Conservation (phyloP, 768 basidiomycete species). For the Hydnomerulius pinastri region DNA sequence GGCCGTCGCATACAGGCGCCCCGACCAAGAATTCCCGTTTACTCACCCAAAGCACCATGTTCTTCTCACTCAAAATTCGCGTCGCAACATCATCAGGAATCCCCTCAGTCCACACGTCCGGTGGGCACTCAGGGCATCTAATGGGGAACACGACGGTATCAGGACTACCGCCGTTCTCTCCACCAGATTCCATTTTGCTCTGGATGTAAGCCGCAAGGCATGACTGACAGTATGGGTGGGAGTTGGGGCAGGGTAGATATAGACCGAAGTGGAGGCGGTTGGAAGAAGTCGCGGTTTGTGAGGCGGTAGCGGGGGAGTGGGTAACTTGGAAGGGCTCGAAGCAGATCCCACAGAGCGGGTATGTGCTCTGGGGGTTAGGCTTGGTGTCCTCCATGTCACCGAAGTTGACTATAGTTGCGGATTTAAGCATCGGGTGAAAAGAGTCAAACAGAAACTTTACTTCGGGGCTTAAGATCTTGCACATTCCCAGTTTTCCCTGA, state of each 20-base stretch:
- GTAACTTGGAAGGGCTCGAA: constrained; percentile 39
- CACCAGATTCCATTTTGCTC: constrained; percentile 38
- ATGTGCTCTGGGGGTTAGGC: constrained; percentile 2
- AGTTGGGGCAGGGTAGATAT: constrained; percentile 35
- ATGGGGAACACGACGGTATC: constrained; percentile 38
- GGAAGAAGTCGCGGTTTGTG: constrained; percentile 37
- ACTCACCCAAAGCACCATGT: constrained; percentile 39
- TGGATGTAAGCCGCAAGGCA: constrained; percentile 38
- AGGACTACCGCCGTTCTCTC: constrained; percentile 26
- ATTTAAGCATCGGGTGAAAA: not conserved
- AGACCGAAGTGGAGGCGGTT: constrained; percentile 36
- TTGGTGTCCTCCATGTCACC: not conserved
- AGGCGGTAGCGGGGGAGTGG: constrained; percentile 33
- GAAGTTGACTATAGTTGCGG: not conserved
- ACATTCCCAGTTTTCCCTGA: no score
- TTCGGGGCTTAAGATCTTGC: no score
- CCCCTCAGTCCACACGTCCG: constrained; percentile 33
- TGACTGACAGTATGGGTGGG: constrained; percentile 38
- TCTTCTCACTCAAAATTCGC: constrained; percentile 32
- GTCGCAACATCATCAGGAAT: constrained; percentile 38
- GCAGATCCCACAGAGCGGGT: constrained; percentile 39
- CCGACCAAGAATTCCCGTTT: not conserved
- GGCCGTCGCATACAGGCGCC: not conserved
- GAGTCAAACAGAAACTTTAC: no score
- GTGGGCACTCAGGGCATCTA: constrained; percentile 39